These are phyloP conservation scores for Vaccinium darrowii DNA, from an alignment of 148 eudicot species.

Conservation along the genomic window DNA sequence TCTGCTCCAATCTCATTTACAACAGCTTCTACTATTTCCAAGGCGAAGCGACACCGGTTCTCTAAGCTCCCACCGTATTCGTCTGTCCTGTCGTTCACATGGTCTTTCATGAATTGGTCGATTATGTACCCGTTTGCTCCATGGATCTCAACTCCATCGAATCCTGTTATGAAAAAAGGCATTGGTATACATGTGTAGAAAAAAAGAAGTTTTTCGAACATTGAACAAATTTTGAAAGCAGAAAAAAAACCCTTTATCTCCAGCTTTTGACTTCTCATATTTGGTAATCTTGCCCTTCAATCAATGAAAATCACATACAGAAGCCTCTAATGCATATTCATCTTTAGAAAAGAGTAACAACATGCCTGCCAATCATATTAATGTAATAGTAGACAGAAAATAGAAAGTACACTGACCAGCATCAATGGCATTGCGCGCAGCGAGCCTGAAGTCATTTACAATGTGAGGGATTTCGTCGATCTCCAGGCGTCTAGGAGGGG, in stretches of 20 bases:
- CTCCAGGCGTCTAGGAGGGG: conserved; percentile 31
- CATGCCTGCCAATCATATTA: not conserved
- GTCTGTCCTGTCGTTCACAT: conserved; percentile 26
- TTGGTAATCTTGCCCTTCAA: not conserved
- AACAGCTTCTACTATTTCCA: conserved; percentile 27
- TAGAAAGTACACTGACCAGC: conserved; percentile 24
- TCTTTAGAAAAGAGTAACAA: not conserved
- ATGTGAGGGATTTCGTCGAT: conserved; percentile 31
- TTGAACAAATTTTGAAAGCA: too few relatives aligned
- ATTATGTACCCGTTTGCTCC: conserved; percentile 36
- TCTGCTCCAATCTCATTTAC: conserved; percentile 27
- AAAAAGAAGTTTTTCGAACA: too few relatives aligned
- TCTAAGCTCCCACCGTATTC: conserved; percentile 28
- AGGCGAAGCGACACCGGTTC: conserved; percentile 26
- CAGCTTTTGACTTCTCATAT: not conserved
- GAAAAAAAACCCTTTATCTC: too few relatives aligned
- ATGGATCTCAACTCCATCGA: conserved; percentile 40
- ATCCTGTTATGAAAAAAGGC: conserved; percentile 15
- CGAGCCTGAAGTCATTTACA: conserved; percentile 35
- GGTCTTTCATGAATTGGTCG: conserved; percentile 35
- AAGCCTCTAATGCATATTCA: not conserved
- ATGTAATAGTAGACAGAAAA: not conserved
- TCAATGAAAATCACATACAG: not conserved
- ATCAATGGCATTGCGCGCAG: conserved; percentile 40
- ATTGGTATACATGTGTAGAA: not conserved